Evolutionary conservation across 83 land plant species (phyloP), one percentile per base, ranked within the genome.

Genomic region (Isoetes engelmannii): DNA sequence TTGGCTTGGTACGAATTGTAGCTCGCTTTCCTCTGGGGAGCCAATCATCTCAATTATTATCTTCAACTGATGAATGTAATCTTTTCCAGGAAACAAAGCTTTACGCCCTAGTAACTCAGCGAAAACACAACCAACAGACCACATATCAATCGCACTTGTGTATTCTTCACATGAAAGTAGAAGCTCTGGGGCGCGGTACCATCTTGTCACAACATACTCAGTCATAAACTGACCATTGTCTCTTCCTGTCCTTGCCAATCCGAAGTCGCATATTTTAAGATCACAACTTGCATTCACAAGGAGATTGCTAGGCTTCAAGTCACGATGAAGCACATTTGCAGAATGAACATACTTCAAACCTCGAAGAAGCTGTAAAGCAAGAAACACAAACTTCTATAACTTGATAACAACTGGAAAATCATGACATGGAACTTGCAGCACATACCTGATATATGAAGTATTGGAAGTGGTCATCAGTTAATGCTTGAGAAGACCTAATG

Each of bases 231-330:
- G 44, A 68, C 44, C 70, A 28, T 28, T 28, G 41, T 68, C 42
- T 51, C 12, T 17, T 17, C 44, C 15, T 9, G 70, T 49, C 9
- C 70, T 56, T 37, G 70, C 70, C 5, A 68, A 44, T 12, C 70
- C 70, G 43, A 68, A 68, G 45, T 68, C 70, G 45, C 70, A 68
- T 8, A 68, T 68, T 44, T 68, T 68, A n/a, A 68, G 70, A 9
- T 20, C 41, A 54, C 70, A 68, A 50, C 54, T 42, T 51, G 21
- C 70, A 53, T 68, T 68, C 56, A 68, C 5, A 6, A 68, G 58
- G 13, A 68, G 21, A 37, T 68, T 68, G 62, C 70, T 68, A 17
- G 70, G 70, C 15, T 68, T 68, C 37, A 68, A 37, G 44, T 68
- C 70, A 6, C 70, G n/a, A 15, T 68, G 70, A 19, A 68, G 58